Base-by-base conservation (phyloP, 768 basidiomycete species). In the Tulasnella sp. region DNA sequence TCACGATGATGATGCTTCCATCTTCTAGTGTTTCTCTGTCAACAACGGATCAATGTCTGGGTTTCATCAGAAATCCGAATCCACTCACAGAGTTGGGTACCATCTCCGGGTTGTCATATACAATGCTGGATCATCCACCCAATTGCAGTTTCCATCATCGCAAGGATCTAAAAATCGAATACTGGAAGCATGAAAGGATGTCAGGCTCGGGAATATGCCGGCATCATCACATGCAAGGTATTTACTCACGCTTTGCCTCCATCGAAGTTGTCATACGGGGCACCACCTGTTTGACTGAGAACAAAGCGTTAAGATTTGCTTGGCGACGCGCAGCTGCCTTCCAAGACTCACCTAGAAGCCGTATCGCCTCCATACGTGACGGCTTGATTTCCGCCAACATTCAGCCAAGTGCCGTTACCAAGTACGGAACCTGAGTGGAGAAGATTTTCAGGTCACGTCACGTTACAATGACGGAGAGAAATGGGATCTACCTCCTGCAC, bases 1-100 rank as follows among this genome's bases (percentile, higher is more conserved):
- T 62, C 39, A 61, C 59, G 39, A 67, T 65, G 48, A 69, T 67
- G 5, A 63, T 60, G 5, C 60, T 57, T 15, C 67, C 67, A 57
- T 69, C 66, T 53, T 65, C 63, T 22, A 69, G 41, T 6, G 64
- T 62, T 47, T 69, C 53, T 13, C 29, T 25, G n/a, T 20, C 13
- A 15, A 37, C 15, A 19, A 20, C 10, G n/a, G 19, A 15, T 5
- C 4, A 31, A 37, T 27, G 19, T 32, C 15, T 20, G 32, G 37
- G 34, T 13, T 29, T 24, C 24, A 37, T 16, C 28, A 20, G 25
- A 25, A 24, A 29, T 4, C 34, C n/a, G n/a, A n/a, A n/a, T n/a
- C n/a, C n/a, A 31, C 45, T 31, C 13, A 86, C 72, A 85, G 65
- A 61, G 75, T 77, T 2, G 79, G 85, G 65, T 87, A 89, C 82